Conservation (phyloP, 495 filamentous ascomycete genomes). For the Jackrogersella minutella region DNA sequence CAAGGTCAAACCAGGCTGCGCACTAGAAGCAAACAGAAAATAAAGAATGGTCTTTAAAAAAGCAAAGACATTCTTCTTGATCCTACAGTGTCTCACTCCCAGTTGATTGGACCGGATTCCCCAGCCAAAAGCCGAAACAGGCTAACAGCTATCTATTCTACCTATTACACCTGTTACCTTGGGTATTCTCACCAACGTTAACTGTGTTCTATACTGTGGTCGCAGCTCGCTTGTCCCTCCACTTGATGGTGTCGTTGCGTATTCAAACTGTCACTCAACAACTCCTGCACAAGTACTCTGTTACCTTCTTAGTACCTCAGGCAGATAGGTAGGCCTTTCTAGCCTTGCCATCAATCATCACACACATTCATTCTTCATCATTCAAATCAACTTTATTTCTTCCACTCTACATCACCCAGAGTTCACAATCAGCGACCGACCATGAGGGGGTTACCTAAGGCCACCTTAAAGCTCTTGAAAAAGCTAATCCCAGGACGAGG, state of each 20-base stretch:
- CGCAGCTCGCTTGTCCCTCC: conserved; percentile 13
- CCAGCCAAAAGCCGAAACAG: conserved; percentile 39
- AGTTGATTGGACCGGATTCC: conserved; percentile 35
- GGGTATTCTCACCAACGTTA: background rate
- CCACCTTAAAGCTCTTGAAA: conserved; percentile 40
- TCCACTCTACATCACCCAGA: background rate
- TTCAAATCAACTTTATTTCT: conserved; percentile 3
- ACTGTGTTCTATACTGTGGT: conserved; percentile 25
- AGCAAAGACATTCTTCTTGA: conserved; percentile 14
- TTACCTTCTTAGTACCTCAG: background rate
- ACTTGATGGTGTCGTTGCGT: conserved; percentile 19
- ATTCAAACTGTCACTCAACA: conserved; percentile 3
- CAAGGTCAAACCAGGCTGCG: conserved; percentile 21
- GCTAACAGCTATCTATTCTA: conserved; percentile 18
- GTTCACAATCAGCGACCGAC: conserved; percentile 2
- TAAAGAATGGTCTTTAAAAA: conserved; percentile 23
- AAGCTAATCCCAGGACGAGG: conserved; percentile 31
- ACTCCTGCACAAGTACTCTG: conserved; percentile 4
- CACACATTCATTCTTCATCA: background rate
- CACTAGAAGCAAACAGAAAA: conserved; percentile 23
- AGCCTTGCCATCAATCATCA: conserved; percentile 21
- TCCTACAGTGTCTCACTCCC: background rate
- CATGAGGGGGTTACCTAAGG: conserved; percentile 33
- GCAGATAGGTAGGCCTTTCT: background rate
- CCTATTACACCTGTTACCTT: background rate